phyloP scores from a whole-genome alignment of 192 early-diverging fungal species.

The Backusella psychrophila region DNA sequence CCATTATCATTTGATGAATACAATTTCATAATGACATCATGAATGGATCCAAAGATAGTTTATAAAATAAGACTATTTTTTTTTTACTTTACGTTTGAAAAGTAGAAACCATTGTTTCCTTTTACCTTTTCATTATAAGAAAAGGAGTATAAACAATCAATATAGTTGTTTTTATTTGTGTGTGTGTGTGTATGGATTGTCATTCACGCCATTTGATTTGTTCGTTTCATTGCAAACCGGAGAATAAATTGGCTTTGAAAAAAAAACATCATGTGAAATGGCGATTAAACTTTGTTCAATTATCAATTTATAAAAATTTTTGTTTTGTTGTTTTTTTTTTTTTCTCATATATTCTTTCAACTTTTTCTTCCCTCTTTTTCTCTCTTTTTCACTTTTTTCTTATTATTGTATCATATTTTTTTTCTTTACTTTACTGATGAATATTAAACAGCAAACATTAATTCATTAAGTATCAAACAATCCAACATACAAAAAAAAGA shows the following conservation, averaged over 20 bases:
- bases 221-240: not conserved
- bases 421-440: not conserved
- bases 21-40: not conserved
- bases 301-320: not conserved
- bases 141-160: not conserved
- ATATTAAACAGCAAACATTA: constrained; percentile 1
- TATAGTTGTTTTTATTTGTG: not conserved
- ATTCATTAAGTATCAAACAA: not conserved
- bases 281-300: constrained; percentile 4
- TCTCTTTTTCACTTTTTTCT: not conserved
- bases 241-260: not conserved
- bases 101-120: not conserved
- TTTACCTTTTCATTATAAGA: not conserved
- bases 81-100: not conserved
- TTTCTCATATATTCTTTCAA: not conserved
- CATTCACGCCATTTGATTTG: constrained; percentile 3
- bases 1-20: not conserved
- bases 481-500: not conserved
- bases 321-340: not conserved
- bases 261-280: not conserved
- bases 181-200: not conserved
- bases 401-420: not conserved
- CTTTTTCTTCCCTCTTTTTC: not conserved
- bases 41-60: not conserved
- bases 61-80: not conserved